Evolutionary conservation across 768 basidiomycete species (phyloP), one percentile per base, ranked within the genome.

Genomic region (Mrakia blollopis): DNA sequence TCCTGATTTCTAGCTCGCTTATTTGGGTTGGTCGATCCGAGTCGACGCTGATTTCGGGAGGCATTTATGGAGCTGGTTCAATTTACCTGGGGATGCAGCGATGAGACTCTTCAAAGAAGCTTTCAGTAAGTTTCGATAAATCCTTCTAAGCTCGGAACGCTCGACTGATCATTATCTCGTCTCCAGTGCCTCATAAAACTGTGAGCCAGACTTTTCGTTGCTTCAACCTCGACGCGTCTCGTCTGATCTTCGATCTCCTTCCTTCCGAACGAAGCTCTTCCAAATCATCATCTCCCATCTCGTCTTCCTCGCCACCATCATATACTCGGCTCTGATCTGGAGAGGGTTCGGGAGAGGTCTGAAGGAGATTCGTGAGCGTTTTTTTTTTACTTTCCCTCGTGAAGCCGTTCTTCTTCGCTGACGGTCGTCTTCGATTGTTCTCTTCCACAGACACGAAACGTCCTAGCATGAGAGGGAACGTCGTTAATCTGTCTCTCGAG

Each of bases 181-280:
- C 47, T 50, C 47, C 14, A 50, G 47, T 68, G 65, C 65, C 65
- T 18, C 65, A 68, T 39, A 68, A 68, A 37, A 68, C 65, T 14
- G 47, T 21, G 11, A 50, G 47, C 18, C 47, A 16, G 11, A 5
- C 11, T 47, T 50, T 50, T 14, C 47, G 9, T 18, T 44, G 3
- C 44, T 14, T 50, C 47, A 21, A 50, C 16, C 18, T 7, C 47
- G 47, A 50, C 47, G 47, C 47, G 14, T 50, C 47, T 11, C 44
- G 44, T 44, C 47, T 50, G 47, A 50, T 14, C 44, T 4, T 44
- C 47, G 18, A 21, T 41, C 47, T 50, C 47, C 47, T 4, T 16
- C 18, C 16, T 50, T 16, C 16, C 18, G 1, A 14, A 50, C 47
- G n/a, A n/a, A 50, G 37, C 37, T 68, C 21, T 44, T 68, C 23